phyloP scores from a whole-genome alignment of 2,329 filamentous ascomycete species.

The Fusarium tricinctum region DNA sequence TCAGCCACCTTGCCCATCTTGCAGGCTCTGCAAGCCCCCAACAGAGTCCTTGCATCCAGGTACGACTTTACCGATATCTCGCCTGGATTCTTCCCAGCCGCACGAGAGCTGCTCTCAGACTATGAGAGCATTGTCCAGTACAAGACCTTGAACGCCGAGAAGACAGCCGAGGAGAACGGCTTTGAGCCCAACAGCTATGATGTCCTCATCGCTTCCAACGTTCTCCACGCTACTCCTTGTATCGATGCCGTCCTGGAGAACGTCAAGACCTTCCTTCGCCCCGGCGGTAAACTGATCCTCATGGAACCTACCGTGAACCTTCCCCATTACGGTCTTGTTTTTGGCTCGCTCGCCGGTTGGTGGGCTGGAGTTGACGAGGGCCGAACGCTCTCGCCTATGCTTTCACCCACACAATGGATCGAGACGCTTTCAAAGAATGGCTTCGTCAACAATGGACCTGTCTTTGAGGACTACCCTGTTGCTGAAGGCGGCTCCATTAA shows the following conservation, averaged over 20 bases:
- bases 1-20: conserved; percentile 56
- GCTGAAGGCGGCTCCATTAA: conserved; percentile 5
- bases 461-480: conserved; percentile 1
- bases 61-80: conserved; percentile 64
- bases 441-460: background rate
- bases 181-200: conserved; percentile 53
- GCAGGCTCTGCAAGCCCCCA: conserved; percentile 41
- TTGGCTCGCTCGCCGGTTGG: conserved; percentile 56
- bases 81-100: conserved; percentile 57
- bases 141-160: conserved; percentile 50
- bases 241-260: conserved; percentile 29
- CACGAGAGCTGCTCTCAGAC: conserved; percentile 47
- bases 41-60: conserved; percentile 3
- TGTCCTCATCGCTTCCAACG: conserved; percentile 53
- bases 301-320: conserved; percentile 48
- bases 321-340: conserved; percentile 45
- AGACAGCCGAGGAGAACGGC: conserved; percentile 52
- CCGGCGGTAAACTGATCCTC: conserved; percentile 50
- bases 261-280: conserved; percentile 43
- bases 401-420: background rate
- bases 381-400: conserved; percentile 3
- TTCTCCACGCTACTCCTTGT: conserved; percentile 50
- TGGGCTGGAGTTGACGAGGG: conserved; percentile 53
- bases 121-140: conserved; percentile 32
- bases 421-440: conserved; percentile 1